phyloP scores from a whole-genome alignment of 176 grass and related monocot species.

The Carex parvula region DNA sequence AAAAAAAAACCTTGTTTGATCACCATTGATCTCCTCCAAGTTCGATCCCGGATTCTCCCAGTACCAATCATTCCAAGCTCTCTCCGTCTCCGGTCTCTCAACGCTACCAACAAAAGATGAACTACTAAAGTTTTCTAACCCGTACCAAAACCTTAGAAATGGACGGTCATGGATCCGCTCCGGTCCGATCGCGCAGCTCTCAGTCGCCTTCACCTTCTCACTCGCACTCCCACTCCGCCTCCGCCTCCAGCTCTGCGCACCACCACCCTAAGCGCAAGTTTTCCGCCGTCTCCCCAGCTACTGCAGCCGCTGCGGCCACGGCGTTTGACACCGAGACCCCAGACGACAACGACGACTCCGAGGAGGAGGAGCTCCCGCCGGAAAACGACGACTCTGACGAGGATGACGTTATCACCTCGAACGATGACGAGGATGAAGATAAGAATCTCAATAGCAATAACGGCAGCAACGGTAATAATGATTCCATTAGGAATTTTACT shows the following conservation, averaged over 20 bases:
- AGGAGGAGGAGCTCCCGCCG: conserved; percentile 20
- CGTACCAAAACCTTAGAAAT: conserved; percentile 38
- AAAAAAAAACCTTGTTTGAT: not conserved
- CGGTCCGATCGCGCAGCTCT: conserved; percentile 36
- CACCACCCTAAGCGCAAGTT: conserved; percentile 94
- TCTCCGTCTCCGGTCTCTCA: not conserved
- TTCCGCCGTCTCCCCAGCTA: conserved; percentile 31
- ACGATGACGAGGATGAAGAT: conserved; percentile 54
- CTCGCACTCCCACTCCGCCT: conserved; percentile 74
- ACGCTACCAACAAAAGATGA: not conserved
- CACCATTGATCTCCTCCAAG: not conserved
- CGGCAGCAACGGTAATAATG: conserved; percentile 26
- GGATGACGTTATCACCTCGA: conserved; percentile 38
- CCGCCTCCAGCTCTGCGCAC: conserved; percentile 63
- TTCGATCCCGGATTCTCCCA: not conserved
- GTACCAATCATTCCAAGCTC: not conserved
- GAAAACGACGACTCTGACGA: conserved; percentile 25
- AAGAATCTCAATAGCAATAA: conserved; percentile 24
- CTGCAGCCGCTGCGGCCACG: conserved; percentile 30
- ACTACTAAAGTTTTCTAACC: not conserved
- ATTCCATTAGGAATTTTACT: conserved; percentile 46
- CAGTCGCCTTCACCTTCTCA: conserved; percentile 38
- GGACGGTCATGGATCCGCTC: conserved; percentile 58
- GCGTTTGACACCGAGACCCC: conserved; percentile 40
- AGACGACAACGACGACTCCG: conserved; percentile 49